Evolutionary conservation across 139 green algal genomes (phyloP), one percentile per base, ranked within the genome.

Genomic region (Limnomonas spitsbergensis): DNA sequence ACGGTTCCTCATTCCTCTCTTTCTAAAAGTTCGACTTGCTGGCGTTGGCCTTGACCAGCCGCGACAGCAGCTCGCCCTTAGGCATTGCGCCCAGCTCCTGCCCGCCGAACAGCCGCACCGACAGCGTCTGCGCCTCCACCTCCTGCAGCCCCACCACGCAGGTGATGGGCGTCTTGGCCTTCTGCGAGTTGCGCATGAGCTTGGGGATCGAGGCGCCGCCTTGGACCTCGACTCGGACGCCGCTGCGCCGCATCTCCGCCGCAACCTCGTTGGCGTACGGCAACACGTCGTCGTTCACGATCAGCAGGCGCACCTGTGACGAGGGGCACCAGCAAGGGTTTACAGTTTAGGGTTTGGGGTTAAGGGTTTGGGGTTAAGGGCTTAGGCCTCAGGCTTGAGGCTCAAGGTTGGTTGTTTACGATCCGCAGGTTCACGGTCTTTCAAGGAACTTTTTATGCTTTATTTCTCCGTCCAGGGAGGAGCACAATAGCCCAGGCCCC

Each of bases 261-360:
- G 82, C 90, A 38, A 96, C 87, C n/a, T 90, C 56, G 0, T 90
- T 14, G 0, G 88, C 89, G 67, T 95, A 97, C 0, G 84, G 83
- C 40, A 78, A 32, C 68, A 93, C 75, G 6, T 84, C 79, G 47
- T 94, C 91, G 35, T 92, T 95, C 26, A 98, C 89, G 0, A 90
- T 87, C 74, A 98, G 83, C 69, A 98, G 77, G 7, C 89, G 88
- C 72, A 89, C 83, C 89, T 98, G 94, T 67, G n/a, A n/a, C n/a
- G n/a, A n/a, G n/a, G n/a, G 90, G 80, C 26, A 88, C 88, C 4
- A 66, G 53, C 7, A n/a, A 35, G 2, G 88, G 83, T 36, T n/a
- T n/a, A n/a, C 56, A 69, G 42, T 54, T 6, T 6, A 54, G 9
- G 42, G 42, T 54, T 6, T 6, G 6, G 42, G 42, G 42, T 6